Percentiles rank a stretch among this genome's conserved stretches.
Evolutionary conservation across 2,329 filamentous ascomycete species (phyloP).

Genomic region (Magnaporthales sp.): DNA sequence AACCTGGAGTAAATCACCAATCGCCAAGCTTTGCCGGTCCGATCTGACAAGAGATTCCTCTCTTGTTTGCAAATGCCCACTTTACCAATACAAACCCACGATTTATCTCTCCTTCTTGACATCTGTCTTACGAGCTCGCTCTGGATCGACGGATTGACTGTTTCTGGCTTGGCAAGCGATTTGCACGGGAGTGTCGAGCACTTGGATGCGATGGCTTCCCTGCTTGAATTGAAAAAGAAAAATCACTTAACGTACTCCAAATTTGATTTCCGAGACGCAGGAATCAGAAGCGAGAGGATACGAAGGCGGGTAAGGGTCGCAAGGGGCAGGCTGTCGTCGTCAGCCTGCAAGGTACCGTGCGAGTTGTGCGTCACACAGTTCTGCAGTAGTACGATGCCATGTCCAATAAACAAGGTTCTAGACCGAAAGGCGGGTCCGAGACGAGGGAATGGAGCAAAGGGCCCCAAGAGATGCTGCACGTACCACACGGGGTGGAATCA

Average conservation of each 20-base stretch:
- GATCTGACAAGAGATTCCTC: not conserved
- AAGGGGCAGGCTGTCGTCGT: not conserved
- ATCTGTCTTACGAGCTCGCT: no score
- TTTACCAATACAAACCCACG: not conserved
- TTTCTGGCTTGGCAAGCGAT: not conserved
- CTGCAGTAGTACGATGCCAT: no score
- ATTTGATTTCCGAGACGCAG: not conserved
- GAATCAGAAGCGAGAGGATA: not conserved
- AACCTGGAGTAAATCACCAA: not conserved
- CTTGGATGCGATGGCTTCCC: no score
- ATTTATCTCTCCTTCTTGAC: no score
- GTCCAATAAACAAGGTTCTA: not conserved
- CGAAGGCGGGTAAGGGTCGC: not conserved
- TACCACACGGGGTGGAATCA: not conserved
- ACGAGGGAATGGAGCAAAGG: not conserved
- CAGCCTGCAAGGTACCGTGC: not conserved
- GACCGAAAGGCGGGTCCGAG: not conserved
- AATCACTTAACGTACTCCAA: not conserved
- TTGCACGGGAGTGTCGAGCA: not conserved
- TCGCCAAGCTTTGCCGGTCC: not conserved
- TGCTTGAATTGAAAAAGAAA: no score
- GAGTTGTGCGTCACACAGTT: not conserved
- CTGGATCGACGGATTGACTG: not conserved
- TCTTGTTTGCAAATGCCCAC: not conserved
- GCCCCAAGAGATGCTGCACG: not conserved